Evolutionary conservation across 2,329 filamentous ascomycete species (phyloP), one percentile per base, ranked within the genome.

Genomic region (Periconia sp.): DNA sequence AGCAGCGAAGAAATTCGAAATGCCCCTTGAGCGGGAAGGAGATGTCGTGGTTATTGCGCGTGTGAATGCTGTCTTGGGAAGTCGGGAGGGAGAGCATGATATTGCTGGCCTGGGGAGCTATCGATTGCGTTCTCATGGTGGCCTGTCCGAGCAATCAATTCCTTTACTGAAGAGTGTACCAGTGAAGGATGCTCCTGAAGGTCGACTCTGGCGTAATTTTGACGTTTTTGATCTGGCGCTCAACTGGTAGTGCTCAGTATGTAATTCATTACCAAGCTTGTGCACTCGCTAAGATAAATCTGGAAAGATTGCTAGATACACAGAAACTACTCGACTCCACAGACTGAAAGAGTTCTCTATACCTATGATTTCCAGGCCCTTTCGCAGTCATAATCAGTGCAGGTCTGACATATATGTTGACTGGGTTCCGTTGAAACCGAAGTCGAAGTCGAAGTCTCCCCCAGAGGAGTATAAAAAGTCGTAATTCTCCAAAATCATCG

Each of bases 21-120:
- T 74, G 64, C 71, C 70, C 0, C 31, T 63, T 3, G 71, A 75
- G 36, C 57, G 71, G 2, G 72, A 75, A 48, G 72, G 69, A 2
- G 70, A 75, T 30, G 54, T 74, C 39, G 66, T 73, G 6, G 67
- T 73, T 5, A 63, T 75, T 23, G 60, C 71, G 0, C 63, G 52
- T n/a, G 43, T 59, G 17, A 51, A 69, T 43, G 59, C 62, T 3
- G 73, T 73, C n/a, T 56, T 75, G 19, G 73, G 72, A 12, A 63
- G 60, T 28, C 53, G 57, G 12, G 54, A 56, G 24, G 52, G 53
- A 7, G 69, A 73, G 34, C 71, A 73, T 34, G 66, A 72, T 40
- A 35, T 73, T 28, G 61, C 57, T 1, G 52, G 58, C 3, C 48
- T 74, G 2, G 48, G 47, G 5, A 67, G 57, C 6, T 66, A 70